phyloP scores from a whole-genome alignment of 306 rosid genomes.

The Vigna trinervia region DNA sequence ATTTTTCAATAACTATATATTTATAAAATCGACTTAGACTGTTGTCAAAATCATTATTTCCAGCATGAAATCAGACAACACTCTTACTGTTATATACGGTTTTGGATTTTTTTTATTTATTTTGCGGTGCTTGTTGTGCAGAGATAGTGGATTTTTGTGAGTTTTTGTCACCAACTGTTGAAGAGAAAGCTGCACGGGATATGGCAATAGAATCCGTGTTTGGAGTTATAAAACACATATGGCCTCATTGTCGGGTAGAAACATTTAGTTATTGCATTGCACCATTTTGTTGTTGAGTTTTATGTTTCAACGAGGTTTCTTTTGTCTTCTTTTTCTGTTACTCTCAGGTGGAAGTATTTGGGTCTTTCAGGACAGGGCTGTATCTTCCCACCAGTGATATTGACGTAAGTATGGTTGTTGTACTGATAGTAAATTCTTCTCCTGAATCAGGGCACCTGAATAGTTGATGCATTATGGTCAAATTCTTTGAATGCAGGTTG shows the following conservation, averaged over 20 bases:
- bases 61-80: background rate
- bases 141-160: slow-evolving; percentile 93
- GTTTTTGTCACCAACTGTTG: slow-evolving; percentile 85
- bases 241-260: slow-evolving; percentile 87
- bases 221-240: slow-evolving; percentile 78
- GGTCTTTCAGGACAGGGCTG: slow-evolving; percentile 91
- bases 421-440: background rate
- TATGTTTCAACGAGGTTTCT: slow-evolving; percentile 7
- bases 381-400: slow-evolving; percentile 95
- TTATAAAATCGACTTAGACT: too few species aligned
- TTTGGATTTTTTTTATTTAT: slow-evolving; percentile 11
- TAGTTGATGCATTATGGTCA: slow-evolving; percentile 17
- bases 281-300: background rate
- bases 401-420: slow-evolving; percentile 66
- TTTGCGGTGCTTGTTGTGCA: slow-evolving; percentile 37
- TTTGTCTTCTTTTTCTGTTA: slow-evolving; percentile 26
- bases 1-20: too few species aligned
- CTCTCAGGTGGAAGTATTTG: slow-evolving; percentile 92
- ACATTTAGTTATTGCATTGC: slow-evolving; percentile 4
- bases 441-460: slow-evolving; percentile 8
- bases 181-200: slow-evolving; percentile 77
- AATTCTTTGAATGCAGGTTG: slow-evolving; percentile 65
- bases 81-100: background rate
- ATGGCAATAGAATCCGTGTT: slow-evolving; percentile 72
- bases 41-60: background rate